These are phyloP conservation scores for Phytophthora pistaciae DNA, from an alignment of 352 stramenopile genomes.

Conservation along the genomic window DNA sequence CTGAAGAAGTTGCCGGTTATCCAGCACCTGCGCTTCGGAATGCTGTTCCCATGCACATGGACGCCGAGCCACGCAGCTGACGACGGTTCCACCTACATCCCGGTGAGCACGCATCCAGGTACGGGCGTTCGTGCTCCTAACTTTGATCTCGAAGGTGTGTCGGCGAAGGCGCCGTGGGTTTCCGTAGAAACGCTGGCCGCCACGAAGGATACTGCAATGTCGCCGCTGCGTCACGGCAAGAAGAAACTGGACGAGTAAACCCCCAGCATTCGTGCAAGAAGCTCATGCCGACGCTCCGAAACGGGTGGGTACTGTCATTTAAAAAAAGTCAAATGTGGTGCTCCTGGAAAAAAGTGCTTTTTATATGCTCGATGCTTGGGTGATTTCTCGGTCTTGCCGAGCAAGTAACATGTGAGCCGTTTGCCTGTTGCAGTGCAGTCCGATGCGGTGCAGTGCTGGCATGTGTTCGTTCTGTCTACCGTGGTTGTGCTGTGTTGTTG, in stretches of 20 bases:
- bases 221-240: constrained; percentile 43
- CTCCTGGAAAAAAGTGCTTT: constrained; percentile 29
- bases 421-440: constrained; percentile 18
- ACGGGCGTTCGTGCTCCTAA: constrained; percentile 72
- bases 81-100: constrained; percentile 62
- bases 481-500: constrained; percentile 21
- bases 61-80: constrained; percentile 59
- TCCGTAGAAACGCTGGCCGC: constrained; percentile 60
- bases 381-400: constrained; percentile 9
- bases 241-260: constrained; percentile 39
- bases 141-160: constrained; percentile 69
- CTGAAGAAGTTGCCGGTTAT: constrained; percentile 98
- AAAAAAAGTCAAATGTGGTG: constrained; percentile 41
- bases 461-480: constrained; percentile 16
- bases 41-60: constrained; percentile 91
- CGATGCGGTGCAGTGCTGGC: constrained; percentile 13
- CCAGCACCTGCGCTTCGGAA: constrained; percentile 98
- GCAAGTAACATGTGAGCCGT: constrained; percentile 32
- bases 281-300: constrained; percentile 26
- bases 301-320: constrained; percentile 42
- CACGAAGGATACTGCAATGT: constrained; percentile 61
- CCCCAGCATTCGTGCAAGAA: constrained; percentile 19
- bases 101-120: constrained; percentile 66
- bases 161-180: constrained; percentile 75
- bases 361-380: constrained; percentile 20